A percentile compares a stretch with the other conserved stretches of the same genome.
These are phyloP conservation scores for Lactifluus piperatus DNA, from an alignment of 768 basidiomycete species.

Conservation along the genomic window DNA sequence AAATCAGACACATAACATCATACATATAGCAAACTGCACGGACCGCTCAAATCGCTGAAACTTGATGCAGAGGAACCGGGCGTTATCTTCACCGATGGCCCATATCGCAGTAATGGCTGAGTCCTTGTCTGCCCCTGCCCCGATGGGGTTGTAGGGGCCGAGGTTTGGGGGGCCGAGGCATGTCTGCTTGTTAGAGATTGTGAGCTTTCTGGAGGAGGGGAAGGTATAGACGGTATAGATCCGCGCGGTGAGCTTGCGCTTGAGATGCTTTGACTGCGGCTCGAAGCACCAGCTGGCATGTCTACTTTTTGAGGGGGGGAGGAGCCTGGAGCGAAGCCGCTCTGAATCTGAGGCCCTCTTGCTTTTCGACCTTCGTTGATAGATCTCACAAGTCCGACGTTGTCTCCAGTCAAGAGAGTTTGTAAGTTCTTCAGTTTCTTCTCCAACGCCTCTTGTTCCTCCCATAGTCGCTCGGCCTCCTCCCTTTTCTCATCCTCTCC, in stretches of 20 bases:
- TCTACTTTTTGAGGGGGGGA: slow-evolving; percentile 30
- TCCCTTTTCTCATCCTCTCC: slow-evolving; percentile 53
- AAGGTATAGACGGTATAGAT: slow-evolving; percentile 77
- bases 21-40: slow-evolving; percentile 20
- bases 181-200: slow-evolving; percentile 29
- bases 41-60: slow-evolving; percentile 83
- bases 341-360: slow-evolving; percentile 19
- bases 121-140: slow-evolving; percentile 11
- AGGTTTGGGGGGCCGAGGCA: slow-evolving; percentile 7
- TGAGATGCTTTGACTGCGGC: slow-evolving; percentile 60
- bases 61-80: slow-evolving; percentile 66
- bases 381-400: slow-evolving; percentile 55
- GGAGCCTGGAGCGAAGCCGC: slow-evolving; percentile 32
- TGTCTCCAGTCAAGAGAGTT: slow-evolving; percentile 64
- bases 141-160: background rate
- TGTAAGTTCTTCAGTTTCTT: slow-evolving; percentile 62
- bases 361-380: slow-evolving; percentile 13
- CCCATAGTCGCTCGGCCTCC: slow-evolving; percentile 55
- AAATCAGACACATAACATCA: background rate
- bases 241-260: slow-evolving; percentile 66
- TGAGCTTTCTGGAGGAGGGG: slow-evolving; percentile 47
- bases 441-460: slow-evolving; percentile 59
- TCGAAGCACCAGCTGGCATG: slow-evolving; percentile 29
- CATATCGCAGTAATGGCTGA: slow-evolving; percentile 29
- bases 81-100: slow-evolving; percentile 32